These are phyloP conservation scores for Conidiobolus incongruus DNA, from an alignment of 371 early-diverging fungal genomes.

Conservation along the genomic window DNA sequence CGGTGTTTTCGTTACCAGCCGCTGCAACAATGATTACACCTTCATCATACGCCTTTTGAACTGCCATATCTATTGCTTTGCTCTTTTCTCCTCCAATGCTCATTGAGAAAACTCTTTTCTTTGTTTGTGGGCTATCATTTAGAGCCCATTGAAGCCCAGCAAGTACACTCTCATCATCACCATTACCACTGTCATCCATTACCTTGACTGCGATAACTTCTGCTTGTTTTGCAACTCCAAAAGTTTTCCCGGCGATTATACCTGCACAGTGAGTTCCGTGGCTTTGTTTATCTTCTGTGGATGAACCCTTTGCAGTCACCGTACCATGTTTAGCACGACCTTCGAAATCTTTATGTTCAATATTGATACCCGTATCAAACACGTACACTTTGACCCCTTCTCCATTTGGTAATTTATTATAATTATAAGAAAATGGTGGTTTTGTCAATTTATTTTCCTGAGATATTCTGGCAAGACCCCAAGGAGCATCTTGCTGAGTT, in stretches of 20 bases:
- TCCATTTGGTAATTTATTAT: no score
- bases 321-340: no score
- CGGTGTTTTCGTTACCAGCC: slow-evolving; percentile 30
- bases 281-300: slow-evolving; percentile 21
- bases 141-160: no score
- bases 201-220: slow-evolving; percentile 44
- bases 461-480: no score
- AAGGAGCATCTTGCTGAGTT: slow-evolving; percentile 63
- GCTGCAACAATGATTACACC: slow-evolving; percentile 30
- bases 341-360: slow-evolving; percentile 48
- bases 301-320: slow-evolving; percentile 12
- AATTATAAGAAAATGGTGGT: no score
- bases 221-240: slow-evolving; percentile 19
- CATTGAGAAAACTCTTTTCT: slow-evolving; percentile 13
- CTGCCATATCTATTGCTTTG: background rate
- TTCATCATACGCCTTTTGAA: background rate
- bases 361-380: slow-evolving; percentile 59
- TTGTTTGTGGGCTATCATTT: background rate
- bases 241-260: slow-evolving; percentile 34
- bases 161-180: slow-evolving; percentile 28
- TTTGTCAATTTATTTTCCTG: no score
- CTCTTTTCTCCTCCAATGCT: background rate
- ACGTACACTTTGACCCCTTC: slow-evolving; percentile 45
- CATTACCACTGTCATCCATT: slow-evolving; percentile 16
- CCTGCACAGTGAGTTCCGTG: slow-evolving; percentile 56